phyloP scores from a whole-genome alignment of 305 asterid species.

The Fraxinus baroniana region DNA sequence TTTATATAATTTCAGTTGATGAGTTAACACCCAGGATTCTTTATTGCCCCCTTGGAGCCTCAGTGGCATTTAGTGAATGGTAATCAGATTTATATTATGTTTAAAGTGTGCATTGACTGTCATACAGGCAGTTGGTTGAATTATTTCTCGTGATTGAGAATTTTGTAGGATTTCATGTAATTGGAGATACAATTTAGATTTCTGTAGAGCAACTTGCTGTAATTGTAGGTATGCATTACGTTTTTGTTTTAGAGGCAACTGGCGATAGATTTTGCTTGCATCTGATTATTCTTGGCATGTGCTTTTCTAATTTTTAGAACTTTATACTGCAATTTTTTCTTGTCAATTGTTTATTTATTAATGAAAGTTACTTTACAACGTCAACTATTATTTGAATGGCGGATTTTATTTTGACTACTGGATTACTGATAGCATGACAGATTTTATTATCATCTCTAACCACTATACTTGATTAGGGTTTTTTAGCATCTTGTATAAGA shows the following conservation, averaged over 20 bases:
- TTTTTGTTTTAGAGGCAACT: background rate
- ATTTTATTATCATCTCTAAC: conserved; percentile 29
- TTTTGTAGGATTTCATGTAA: background rate
- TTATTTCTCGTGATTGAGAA: background rate
- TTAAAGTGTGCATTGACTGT: background rate
- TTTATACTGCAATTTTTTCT: background rate
- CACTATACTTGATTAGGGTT: conserved; percentile 49
- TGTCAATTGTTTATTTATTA: background rate
- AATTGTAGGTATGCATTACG: background rate
- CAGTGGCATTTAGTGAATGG: background rate
- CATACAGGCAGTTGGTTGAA: background rate
- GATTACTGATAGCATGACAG: conserved; percentile 20
- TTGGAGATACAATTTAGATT: background rate
- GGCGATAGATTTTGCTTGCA: background rate
- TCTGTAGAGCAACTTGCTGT: background rate
- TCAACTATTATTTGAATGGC: background rate
- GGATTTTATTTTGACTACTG: conserved; percentile 2
- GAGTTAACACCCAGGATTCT: background rate
- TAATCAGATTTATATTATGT: background rate
- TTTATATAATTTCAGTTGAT: background rate
- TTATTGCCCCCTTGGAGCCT: background rate
- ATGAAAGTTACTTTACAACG: background rate
- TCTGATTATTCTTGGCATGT: background rate
- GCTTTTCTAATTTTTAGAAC: background rate
- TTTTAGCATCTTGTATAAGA: conserved; percentile 52